Evolutionary conservation across 2,329 filamentous ascomycete genomes (phyloP).

Genomic region (Epichloe scottii): DNA sequence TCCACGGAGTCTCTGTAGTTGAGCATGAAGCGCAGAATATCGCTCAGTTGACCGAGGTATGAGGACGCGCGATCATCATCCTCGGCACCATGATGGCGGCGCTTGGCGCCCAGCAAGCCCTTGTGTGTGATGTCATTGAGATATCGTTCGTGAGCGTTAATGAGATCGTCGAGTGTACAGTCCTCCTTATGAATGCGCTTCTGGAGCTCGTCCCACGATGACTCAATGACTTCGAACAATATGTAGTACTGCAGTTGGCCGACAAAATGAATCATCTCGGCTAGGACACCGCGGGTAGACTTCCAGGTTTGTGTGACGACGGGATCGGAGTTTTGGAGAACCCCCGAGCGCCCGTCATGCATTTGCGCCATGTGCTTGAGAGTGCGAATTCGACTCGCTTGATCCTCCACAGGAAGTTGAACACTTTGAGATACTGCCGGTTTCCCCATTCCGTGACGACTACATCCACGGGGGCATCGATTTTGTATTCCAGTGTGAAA

Average conservation of each 20-base stretch:
- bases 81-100: conserved; percentile 29
- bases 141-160: conserved; percentile 81
- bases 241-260: conserved; percentile 98
- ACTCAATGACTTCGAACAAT: conserved; percentile 94
- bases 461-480: conserved; percentile 90
- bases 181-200: conserved; percentile 69
- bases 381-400: conserved; percentile 96
- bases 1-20: conserved; percentile 88
- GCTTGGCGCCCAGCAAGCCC: conserved; percentile 69
- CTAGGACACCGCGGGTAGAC: conserved; percentile 71
- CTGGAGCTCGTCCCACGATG: conserved; percentile 86
- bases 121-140: conserved; percentile 93
- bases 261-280: conserved; percentile 98
- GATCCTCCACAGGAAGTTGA: conserved; percentile 97
- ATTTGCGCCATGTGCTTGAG: conserved; percentile 81
- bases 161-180: conserved; percentile 88
- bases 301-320: conserved; percentile 77
- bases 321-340: conserved; percentile 61
- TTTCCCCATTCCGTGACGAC: conserved; percentile 94
- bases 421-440: conserved; percentile 94
- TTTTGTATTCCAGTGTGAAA: conserved; percentile 97
- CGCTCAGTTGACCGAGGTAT: conserved; percentile 84
- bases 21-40: conserved; percentile 88
- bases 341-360: conserved; percentile 93
- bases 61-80: conserved; percentile 62